phyloP scores from a whole-genome alignment of 345 rosid genomes.

The Stellera chamaejasme region DNA sequence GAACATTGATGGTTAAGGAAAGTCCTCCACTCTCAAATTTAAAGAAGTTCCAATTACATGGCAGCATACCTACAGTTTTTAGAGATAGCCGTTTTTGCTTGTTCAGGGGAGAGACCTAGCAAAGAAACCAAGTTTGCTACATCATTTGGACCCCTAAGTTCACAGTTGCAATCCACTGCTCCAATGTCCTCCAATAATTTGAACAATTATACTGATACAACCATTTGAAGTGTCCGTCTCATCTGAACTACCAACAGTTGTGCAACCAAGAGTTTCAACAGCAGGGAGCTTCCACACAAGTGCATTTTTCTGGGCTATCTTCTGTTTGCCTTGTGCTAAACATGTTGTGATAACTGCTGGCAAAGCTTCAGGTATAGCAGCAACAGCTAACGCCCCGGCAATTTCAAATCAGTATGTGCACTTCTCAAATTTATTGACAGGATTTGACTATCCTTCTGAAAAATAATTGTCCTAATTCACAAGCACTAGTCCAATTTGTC shows the following conservation, averaged over 20 bases:
- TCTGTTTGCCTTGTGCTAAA: conserved; percentile 86
- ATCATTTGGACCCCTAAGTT: conserved; percentile 84
- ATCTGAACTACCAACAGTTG: conserved; percentile 88
- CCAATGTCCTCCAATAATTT: too few species aligned
- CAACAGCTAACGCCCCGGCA: conserved; percentile 93
- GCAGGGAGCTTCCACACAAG: conserved; percentile 87
- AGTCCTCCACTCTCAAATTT: background rate
- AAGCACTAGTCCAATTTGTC: too few species aligned
- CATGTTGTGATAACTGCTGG: conserved; percentile 98
- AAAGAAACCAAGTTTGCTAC: conserved; percentile 64
- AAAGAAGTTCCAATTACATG: conserved; percentile 1
- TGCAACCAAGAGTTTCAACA: conserved; percentile 94
- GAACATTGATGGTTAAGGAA: conserved; percentile 2
- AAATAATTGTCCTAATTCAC: too few species aligned
- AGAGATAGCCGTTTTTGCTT: conserved; percentile 68
- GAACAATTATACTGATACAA: conserved; percentile 28
- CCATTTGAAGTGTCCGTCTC: conserved; percentile 96
- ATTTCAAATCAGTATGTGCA: conserved; percentile 97
- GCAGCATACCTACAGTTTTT: conserved; percentile 68
- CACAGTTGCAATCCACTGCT: conserved; percentile 12
- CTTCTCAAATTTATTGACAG: conserved; percentile 45
- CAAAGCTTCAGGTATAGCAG: conserved; percentile 95
- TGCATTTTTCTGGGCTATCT: conserved; percentile 98
- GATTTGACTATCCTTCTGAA: too few species aligned
- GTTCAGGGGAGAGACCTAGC: conserved; percentile 64